A percentile compares a stretch with the other conserved stretches of the same genome.
These are phyloP conservation scores for Nothopassalora personata DNA, from an alignment of 2,329 filamentous ascomycete species.

Conservation along the genomic window DNA sequence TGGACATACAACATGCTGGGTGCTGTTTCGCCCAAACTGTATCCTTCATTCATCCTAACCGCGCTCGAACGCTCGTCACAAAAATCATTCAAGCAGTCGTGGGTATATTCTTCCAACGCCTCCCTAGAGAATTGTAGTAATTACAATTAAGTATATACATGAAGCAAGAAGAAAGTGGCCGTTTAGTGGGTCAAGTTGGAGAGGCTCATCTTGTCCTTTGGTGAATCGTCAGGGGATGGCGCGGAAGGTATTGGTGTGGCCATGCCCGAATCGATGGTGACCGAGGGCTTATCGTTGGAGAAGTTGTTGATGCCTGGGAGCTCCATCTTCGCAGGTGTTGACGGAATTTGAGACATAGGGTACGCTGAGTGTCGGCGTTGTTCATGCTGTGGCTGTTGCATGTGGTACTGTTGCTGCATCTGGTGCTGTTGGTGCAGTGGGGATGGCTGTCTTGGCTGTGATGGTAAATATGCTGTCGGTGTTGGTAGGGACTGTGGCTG, in stretches of 20 bases:
- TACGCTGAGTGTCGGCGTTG: conserved; percentile 18
- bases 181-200: conserved; percentile 33
- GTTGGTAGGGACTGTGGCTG: conserved; percentile 24
- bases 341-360: conserved; percentile 16
- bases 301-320: conserved; percentile 27
- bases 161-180: conserved; percentile 6
- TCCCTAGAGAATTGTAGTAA: not conserved
- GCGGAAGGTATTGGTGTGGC: conserved; percentile 25
- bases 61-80: conserved; percentile 9
- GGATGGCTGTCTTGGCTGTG: conserved; percentile 23
- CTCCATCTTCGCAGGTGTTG: conserved; percentile 21
- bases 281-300: conserved; percentile 9
- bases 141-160: conserved; percentile 11
- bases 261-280: conserved; percentile 27
- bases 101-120: conserved; percentile 7
- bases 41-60: not conserved
- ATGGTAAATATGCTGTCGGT: conserved; percentile 23
- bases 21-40: not conserved
- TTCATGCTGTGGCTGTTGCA: conserved; percentile 22
- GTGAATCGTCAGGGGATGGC: conserved; percentile 30
- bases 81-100: conserved; percentile 1
- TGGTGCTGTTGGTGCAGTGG: conserved; percentile 17
- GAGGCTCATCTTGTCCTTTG: conserved; percentile 36
- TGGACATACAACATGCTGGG: not conserved
- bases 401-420: conserved; percentile 25